These are phyloP conservation scores for Chaetomium olivaceum DNA, from an alignment of 2,329 filamentous ascomycete species.

Conservation along the genomic window DNA sequence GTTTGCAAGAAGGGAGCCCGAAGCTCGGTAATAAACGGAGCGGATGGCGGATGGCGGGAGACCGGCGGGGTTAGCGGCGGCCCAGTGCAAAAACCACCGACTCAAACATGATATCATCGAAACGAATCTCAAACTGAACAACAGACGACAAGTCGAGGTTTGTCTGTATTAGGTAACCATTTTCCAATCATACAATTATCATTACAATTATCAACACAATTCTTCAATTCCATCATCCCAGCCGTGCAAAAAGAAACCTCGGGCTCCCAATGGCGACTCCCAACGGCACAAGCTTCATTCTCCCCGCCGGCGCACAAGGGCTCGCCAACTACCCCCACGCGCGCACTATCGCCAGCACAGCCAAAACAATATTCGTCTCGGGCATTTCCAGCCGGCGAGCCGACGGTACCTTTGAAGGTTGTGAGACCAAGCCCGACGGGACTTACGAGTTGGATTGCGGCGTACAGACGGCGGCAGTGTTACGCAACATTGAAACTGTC, in stretches of 20 bases:
- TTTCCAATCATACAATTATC: background rate
- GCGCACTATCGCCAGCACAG: slow-evolving; percentile 33
- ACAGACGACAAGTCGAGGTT: background rate
- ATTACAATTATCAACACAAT: too few species aligned
- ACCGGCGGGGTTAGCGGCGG: background rate
- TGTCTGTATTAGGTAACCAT: background rate
- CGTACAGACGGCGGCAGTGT: slow-evolving; percentile 39
- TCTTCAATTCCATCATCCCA: background rate
- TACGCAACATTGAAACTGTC: slow-evolving; percentile 38
- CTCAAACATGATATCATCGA: background rate
- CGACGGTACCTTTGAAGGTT: slow-evolving; percentile 40
- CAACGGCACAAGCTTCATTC: slow-evolving; percentile 38
- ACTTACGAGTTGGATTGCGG: slow-evolving; percentile 36
- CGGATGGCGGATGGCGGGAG: slow-evolving; percentile 26
- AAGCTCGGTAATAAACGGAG: slow-evolving; percentile 23
- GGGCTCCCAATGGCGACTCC: slow-evolving; percentile 28
- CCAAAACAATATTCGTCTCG: slow-evolving; percentile 37
- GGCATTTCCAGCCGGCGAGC: slow-evolving; percentile 39
- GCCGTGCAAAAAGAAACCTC: background rate
- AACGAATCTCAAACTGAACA: background rate
- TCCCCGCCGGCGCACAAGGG: slow-evolving; percentile 37
- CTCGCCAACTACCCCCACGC: slow-evolving; percentile 42
- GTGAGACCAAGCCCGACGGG: slow-evolving; percentile 32
- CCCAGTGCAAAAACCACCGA: background rate
- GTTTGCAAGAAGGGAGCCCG: too few species aligned